Base-by-base conservation (phyloP, 441 rosid genomes). In the Kokia cookei region DNA sequence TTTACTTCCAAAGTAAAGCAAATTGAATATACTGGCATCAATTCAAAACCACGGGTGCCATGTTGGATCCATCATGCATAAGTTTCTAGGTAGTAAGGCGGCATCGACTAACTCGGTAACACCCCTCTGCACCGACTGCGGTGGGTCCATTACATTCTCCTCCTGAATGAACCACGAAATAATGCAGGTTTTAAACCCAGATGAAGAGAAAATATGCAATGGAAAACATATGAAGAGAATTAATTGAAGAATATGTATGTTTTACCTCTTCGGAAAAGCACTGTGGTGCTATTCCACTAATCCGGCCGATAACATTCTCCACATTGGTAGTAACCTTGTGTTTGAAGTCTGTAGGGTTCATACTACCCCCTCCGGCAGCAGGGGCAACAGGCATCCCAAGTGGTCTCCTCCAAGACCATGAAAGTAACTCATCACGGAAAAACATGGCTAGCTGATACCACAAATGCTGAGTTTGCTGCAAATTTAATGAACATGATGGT, bases 21-120 rank as follows among this genome's bases (percentile, higher is more conserved):
- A 22, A 55, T 7, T 35, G 37, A 11, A 11, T 43, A 14, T 59
- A 54, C 15, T 26, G 27, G 37, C 13, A 59, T 26, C 17, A 26
- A 13, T 59, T 87, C 76, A 94, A 87, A 96, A 96, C 99, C 98
- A 96, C 13, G 99, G 99, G 85, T 94, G 98, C 99, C 99, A 96
- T n/a, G 98, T 96, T 59, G 98, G 99, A 83, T 96, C 98, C 98
- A 96, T 96, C 98, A 92, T 94, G 78, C 98, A 96, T 73, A 96
- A 82, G 82, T 94, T 90, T 74, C 97, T 91, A 0, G 98, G 96
- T 5, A 86, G 75, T 85, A 94, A 84, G 58, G 98, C 98, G 15
- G 98, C 96, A 63, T 93, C 97, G 32, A 96, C 97, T 84, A 94
- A 77, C 73, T 90, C 98, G 3, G 79, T 82, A 69, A 94, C 95